Base-by-base conservation (phyloP, 2,329 filamentous ascomycete species). In the Aspergillus novoparasiticus region DNA sequence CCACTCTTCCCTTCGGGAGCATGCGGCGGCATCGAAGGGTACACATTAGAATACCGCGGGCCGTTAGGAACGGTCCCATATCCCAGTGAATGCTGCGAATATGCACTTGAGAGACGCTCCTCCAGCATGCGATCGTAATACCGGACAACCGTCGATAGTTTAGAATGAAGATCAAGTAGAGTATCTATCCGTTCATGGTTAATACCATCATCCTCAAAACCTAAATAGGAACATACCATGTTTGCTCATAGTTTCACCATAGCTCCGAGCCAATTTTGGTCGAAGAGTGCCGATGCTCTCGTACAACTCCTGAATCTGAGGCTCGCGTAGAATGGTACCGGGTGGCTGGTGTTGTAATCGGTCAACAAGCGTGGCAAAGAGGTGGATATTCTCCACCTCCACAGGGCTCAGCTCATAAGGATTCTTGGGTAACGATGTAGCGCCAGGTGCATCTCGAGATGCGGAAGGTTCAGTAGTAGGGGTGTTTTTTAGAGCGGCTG, bases 231-330 rank as follows among this genome's bases (percentile, higher is more conserved):
- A 80, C 87, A 75, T 82, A 92, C 92, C 94, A 78, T 98, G 95
- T 79, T 99, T 99, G 86, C 95, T 98, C 95, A 99, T 98, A 0
- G 95, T 97, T 81, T 99, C 95, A 60, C 95, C 95, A 75, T 98
- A 97, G 0, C 94, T 97, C 62, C 95, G 87, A 5, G 95, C 95
- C 60, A 99, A 84, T 78, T 99, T 99, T 1, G 95, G 95, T 57
- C 95, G 87, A 66, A 99, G 82, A 19, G 93, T 86, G n/a, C 94
- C 93, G 71, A 99, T 98, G 71, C 94, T 96, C 74, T 98, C 95
- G 76, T 99, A 99, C 5, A 99, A 83, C 79, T 99, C 95, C 78
- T 99, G 95, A 57, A 99, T 97, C 76, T 98, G 95, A 1, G 95
- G 95, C 73, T 99, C 95, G 56, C 95, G 86, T n/a, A 99, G 80